These are phyloP conservation scores for Ramaria sp. DNA, from an alignment of 768 basidiomycete genomes.

Conservation along the genomic window DNA sequence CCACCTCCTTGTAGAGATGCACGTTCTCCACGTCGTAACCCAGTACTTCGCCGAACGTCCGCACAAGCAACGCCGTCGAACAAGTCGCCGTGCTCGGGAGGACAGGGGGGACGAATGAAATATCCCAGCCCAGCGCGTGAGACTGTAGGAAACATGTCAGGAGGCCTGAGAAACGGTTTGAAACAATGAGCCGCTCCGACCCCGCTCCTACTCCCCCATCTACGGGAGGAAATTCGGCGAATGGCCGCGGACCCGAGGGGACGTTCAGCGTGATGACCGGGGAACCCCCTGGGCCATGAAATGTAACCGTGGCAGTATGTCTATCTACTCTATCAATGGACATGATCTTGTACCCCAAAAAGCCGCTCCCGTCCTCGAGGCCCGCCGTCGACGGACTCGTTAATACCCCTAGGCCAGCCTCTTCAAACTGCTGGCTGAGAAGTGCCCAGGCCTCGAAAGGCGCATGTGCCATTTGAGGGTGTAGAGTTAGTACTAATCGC, in stretches of 20 bases:
- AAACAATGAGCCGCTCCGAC: slow-evolving; percentile 26
- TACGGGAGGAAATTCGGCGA: slow-evolving; percentile 37
- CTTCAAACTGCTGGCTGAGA: slow-evolving; percentile 43
- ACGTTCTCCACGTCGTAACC: slow-evolving; percentile 51
- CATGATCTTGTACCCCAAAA: slow-evolving; percentile 41
- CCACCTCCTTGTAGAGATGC: slow-evolving; percentile 60
- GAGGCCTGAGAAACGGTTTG: slow-evolving; percentile 40
- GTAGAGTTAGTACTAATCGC: slow-evolving; percentile 44
- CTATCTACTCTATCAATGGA: slow-evolving; percentile 29
- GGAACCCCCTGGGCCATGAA: slow-evolving; percentile 24
- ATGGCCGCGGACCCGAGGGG: slow-evolving; percentile 36
- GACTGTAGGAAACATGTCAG: slow-evolving; percentile 51
- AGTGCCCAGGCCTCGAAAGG: slow-evolving; percentile 55
- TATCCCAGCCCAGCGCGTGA: slow-evolving; percentile 56
- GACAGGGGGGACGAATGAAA: slow-evolving; percentile 49
- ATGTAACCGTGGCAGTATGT: slow-evolving; percentile 31
- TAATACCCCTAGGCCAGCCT: slow-evolving; percentile 45
- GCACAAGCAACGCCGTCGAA: slow-evolving; percentile 47
- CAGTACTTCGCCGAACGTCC: slow-evolving; percentile 42
- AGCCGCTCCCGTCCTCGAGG: slow-evolving; percentile 32
- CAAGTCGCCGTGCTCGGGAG: slow-evolving; percentile 50
- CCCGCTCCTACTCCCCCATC: slow-evolving; percentile 1
- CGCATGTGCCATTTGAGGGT: slow-evolving; percentile 45
- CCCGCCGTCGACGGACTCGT: slow-evolving; percentile 30
- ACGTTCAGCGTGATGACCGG: slow-evolving; percentile 27